phyloP scores from a whole-genome alignment of 2,329 filamentous ascomycete species.

The Aureobasidium sp. region DNA sequence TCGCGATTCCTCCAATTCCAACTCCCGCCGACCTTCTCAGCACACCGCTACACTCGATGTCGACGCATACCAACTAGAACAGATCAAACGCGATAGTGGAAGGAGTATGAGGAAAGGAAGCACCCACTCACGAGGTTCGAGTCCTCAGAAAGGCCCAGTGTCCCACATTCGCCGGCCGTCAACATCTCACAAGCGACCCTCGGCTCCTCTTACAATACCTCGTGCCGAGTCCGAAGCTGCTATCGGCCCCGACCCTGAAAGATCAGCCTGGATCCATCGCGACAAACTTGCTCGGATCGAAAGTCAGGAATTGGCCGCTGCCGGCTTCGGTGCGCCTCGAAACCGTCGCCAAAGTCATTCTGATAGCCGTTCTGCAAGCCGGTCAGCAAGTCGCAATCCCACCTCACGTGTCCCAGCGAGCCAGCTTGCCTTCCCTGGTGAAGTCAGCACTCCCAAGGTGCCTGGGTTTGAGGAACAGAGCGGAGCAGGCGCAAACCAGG shows the following conservation, averaged over 20 bases:
- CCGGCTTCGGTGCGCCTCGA: slow-evolving; percentile 55
- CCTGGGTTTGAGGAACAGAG: slow-evolving; percentile 2
- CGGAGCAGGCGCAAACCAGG: not conserved
- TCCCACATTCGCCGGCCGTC: not conserved
- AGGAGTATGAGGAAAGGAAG: slow-evolving; percentile 5
- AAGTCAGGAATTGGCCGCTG: slow-evolving; percentile 69
- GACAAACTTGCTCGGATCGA: slow-evolving; percentile 79
- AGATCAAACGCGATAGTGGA: slow-evolving; percentile 5
- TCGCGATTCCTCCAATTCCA: not conserved
- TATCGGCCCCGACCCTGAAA: slow-evolving; percentile 32
- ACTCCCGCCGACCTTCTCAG: not conserved
- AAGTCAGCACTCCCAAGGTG: not conserved
- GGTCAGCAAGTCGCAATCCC: slow-evolving; percentile 21
- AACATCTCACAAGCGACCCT: not conserved
- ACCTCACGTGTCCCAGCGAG: slow-evolving; percentile 13
- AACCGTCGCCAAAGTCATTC: slow-evolving; percentile 39
- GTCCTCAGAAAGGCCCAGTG: not conserved
- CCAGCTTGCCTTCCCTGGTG: not conserved
- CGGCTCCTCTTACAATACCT: not conserved
- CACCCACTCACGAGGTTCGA: not conserved
- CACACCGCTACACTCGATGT: slow-evolving; percentile 3
- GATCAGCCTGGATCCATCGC: slow-evolving; percentile 76
- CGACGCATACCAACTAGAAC: slow-evolving; percentile 7
- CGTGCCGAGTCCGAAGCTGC: not conserved
- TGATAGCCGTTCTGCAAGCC: slow-evolving; percentile 23